phyloP scores from a whole-genome alignment of 805 yeast genomes.

The Saccharomycopsis olivae region DNA sequence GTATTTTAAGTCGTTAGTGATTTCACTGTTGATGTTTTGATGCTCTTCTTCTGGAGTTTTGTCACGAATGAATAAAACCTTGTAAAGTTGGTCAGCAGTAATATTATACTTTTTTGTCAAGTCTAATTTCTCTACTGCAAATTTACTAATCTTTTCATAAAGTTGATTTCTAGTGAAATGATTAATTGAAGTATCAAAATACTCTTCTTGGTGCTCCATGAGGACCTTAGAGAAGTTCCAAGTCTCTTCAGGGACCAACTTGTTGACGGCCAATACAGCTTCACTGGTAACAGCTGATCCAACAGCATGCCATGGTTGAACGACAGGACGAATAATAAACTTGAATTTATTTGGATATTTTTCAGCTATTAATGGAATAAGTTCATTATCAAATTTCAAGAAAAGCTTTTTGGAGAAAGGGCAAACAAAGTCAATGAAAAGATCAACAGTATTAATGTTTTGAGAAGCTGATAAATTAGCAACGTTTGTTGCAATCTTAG shows the following conservation, averaged over 20 bases:
- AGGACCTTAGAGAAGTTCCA: slow-evolving; percentile 47
- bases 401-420: slow-evolving; percentile 62
- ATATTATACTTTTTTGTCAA: slow-evolving; percentile 26
- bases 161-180: slow-evolving; percentile 45
- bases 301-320: slow-evolving; percentile 85
- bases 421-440: slow-evolving; percentile 70
- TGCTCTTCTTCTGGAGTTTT: slow-evolving; percentile 23
- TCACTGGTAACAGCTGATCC: slow-evolving; percentile 60
- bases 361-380: slow-evolving; percentile 41
- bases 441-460: slow-evolving; percentile 33
- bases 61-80: slow-evolving; percentile 25
- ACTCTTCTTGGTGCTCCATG: slow-evolving; percentile 43
- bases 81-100: slow-evolving; percentile 25
- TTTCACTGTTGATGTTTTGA: slow-evolving; percentile 46
- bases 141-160: slow-evolving; percentile 39
- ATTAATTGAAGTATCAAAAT: slow-evolving; percentile 51
- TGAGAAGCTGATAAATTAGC: background rate
- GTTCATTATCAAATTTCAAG: slow-evolving; percentile 38
- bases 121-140: slow-evolving; percentile 31
- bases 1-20: slow-evolving; percentile 57
- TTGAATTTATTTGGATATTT: slow-evolving; percentile 41
- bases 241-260: slow-evolving; percentile 39
- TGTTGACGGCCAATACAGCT: slow-evolving; percentile 60
- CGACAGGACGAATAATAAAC: slow-evolving; percentile 56
- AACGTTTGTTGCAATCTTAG: slow-evolving; percentile 3